phyloP scores from a whole-genome alignment of 352 stramenopile genomes.

The Phytophthora constricta region DNA sequence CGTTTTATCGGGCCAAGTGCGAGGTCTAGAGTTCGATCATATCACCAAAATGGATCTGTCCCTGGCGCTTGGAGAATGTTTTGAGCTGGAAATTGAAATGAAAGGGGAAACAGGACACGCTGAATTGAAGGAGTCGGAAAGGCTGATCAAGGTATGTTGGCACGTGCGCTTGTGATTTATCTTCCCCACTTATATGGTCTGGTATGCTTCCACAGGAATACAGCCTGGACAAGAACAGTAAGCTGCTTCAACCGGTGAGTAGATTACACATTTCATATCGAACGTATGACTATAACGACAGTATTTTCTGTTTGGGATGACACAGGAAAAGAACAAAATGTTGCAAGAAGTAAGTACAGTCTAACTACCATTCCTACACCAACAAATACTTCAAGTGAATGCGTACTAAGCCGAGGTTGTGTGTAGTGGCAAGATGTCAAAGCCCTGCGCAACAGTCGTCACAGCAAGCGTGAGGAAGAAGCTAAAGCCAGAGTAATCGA shows the following conservation, averaged over 20 bases:
- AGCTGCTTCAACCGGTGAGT: constrained; percentile 40
- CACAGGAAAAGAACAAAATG: constrained; percentile 50
- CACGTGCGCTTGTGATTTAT: background rate
- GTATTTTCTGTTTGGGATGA: background rate
- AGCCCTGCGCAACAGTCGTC: constrained; percentile 32
- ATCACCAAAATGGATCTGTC: constrained; percentile 91
- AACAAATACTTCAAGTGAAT: too few species aligned
- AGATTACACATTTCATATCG: background rate
- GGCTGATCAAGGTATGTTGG: constrained; percentile 45
- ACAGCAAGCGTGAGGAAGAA: constrained; percentile 38
- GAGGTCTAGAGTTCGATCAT: constrained; percentile 78
- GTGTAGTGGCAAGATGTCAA: constrained; percentile 59
- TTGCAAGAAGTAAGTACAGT: constrained; percentile 42
- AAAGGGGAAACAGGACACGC: constrained; percentile 51
- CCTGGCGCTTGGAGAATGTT: constrained; percentile 80
- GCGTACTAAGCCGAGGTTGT: background rate
- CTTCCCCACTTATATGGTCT: background rate
- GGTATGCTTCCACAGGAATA: constrained; percentile 29
- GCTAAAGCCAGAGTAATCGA: constrained; percentile 44
- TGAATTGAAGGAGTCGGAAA: constrained; percentile 53
- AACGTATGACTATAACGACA: background rate
- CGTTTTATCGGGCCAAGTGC: constrained; percentile 59
- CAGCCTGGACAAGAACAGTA: constrained; percentile 37
- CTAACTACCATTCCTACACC: too few species aligned
- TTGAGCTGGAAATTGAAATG: constrained; percentile 80